Evolutionary conservation across 1,139 yeast genomes (phyloP), one percentile per base, ranked within the genome.

Genomic region (Diutina scorzettiae): DNA sequence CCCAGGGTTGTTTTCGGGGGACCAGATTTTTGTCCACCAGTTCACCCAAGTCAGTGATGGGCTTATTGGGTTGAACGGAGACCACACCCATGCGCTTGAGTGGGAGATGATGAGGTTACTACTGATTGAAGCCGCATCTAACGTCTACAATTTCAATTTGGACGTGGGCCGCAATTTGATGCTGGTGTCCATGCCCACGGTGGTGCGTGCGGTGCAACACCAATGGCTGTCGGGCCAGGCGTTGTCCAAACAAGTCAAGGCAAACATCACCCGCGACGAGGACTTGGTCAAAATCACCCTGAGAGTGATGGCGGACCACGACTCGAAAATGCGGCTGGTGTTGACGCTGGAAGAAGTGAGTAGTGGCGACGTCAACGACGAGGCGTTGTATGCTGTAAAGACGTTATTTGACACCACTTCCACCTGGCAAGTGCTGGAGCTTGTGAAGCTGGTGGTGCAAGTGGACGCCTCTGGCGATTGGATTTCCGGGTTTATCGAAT

Each of bases 1-100:
- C 49, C 76, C 74, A 11, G 78, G 78, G 7, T 64, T 86, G 41
- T 78, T 85, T 51, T 69, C 79, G 16, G 94, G 95, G 32, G 91
- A 85, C 58, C 63, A 73, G 32, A 68, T 59, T 17, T 81, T 83
- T 51, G 73, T 81, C 11, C 63, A 66, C 47, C 54, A 64, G 32
- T 74, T 83, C 51, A 58, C 69, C 29, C 50, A 51, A 6, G 62
- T 81, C 36, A 57, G 69, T 11, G 60, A 62, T 25, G 48, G 49
- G 9, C 59, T 73, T 44, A 57, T 73, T 19, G 51, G 55, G 18
- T 54, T 58, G 33, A 64, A 62, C 14, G 31, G 40, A 8, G 31
- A 27, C 29, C 5, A 14, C 11, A 69, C 76, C 12, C 68, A 66
- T 49, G 54, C 53, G 37, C 51, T 60, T 29, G 77, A 73, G 45